Evolutionary conservation across 2,329 filamentous ascomycete genomes (phyloP).

Genomic region (Peltaster fructicola): DNA sequence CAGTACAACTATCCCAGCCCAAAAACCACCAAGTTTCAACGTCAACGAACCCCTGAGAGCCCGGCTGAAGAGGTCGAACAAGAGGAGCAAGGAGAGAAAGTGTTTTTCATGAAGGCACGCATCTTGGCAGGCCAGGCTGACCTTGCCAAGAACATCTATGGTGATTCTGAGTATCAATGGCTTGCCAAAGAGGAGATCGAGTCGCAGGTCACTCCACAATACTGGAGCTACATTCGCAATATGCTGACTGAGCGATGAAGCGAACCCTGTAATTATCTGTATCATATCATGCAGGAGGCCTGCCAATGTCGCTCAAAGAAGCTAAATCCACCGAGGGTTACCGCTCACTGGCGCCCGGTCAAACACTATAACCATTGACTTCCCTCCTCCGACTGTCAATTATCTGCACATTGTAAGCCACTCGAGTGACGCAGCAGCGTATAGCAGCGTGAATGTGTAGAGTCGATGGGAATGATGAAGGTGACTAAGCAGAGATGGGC

Average conservation of each 20-base stretch:
- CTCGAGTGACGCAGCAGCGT: too few species aligned
- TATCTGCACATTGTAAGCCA: too few species aligned
- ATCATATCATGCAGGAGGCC: too few species aligned
- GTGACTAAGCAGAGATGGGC: too few species aligned
- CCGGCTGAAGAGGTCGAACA: constrained; percentile 3
- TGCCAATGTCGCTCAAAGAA: too few species aligned
- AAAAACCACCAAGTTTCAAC: constrained; percentile 9
- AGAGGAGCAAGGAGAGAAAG: constrained; percentile 52
- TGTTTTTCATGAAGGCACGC: constrained; percentile 88
- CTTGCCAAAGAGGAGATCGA: constrained; percentile 75
- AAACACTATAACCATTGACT: too few species aligned
- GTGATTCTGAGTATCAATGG: constrained; percentile 77
- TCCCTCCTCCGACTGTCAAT: too few species aligned
- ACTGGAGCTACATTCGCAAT: constrained; percentile 60
- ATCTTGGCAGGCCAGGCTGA: constrained; percentile 96
- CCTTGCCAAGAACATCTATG: constrained; percentile 51
- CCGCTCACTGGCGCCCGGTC: too few species aligned
- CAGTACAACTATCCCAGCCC: constrained; percentile 36
- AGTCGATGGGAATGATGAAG: too few species aligned
- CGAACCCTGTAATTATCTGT: too few species aligned
- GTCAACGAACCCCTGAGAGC: constrained; percentile 2
- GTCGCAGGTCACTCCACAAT: constrained; percentile 44
- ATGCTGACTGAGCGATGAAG: constrained; percentile 62
- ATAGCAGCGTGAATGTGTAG: too few species aligned
- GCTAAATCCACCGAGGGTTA: too few species aligned